Conservation (phyloP, 495 filamentous ascomycete genomes). For the Penicillium samsonianum region DNA sequence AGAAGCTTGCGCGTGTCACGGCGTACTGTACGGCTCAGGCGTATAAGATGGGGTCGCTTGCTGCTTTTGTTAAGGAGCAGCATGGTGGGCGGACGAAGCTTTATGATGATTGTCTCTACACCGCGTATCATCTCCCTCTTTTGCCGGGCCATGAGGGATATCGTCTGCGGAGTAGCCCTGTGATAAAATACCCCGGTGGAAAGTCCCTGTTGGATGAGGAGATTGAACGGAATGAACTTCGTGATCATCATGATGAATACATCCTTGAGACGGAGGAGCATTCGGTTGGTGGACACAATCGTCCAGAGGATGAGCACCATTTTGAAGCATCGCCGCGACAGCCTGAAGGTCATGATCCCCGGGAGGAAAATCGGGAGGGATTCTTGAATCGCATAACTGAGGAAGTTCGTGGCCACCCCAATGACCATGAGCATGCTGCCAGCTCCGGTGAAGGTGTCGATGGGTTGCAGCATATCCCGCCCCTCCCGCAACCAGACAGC, state of each 20-base stretch:
- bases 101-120: conserved; percentile 98
- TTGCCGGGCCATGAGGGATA: conserved; percentile 84
- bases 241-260: conserved; percentile 90
- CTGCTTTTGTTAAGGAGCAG: conserved; percentile 81
- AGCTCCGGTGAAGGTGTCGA: conserved; percentile 7
- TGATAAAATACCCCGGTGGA: conserved; percentile 88
- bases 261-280: conserved; percentile 59
- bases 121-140: conserved; percentile 89
- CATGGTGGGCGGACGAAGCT: conserved; percentile 95
- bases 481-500: conserved; percentile 2
- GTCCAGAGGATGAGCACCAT: conserved; percentile 39
- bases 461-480: conserved; percentile 1
- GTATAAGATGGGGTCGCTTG: conserved; percentile 82
- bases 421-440: conserved; percentile 22
- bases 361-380: conserved; percentile 16
- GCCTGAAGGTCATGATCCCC: conserved; percentile 15
- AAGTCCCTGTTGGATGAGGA: conserved; percentile 92
- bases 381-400: conserved; percentile 24
- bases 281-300: conserved; percentile 34
- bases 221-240: conserved; percentile 88
- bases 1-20: conserved; percentile 86
- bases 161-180: conserved; percentile 82
- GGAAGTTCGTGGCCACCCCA: conserved; percentile 23
- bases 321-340: conserved; percentile 21
- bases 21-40: conserved; percentile 96